Evolutionary conservation across 2,329 filamentous ascomycete genomes (phyloP).

Genomic region (Colletotrichum caudatum): DNA sequence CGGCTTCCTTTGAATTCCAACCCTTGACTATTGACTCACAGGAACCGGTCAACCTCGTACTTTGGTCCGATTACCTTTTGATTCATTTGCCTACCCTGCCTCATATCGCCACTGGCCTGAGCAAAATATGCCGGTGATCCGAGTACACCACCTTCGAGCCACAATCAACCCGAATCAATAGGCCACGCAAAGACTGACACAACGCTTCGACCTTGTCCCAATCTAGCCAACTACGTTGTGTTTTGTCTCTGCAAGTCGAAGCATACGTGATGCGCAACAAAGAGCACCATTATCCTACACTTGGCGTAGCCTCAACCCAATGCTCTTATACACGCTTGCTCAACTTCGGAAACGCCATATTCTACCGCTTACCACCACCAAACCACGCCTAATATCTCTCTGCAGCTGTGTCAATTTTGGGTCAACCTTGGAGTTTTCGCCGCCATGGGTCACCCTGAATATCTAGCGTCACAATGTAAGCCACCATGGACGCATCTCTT

Average conservation of each 20-base stretch:
- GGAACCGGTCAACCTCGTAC: background rate
- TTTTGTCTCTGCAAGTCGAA: background rate
- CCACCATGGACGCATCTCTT: constrained; percentile 69
- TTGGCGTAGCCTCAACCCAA: background rate
- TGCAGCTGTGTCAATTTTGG: background rate
- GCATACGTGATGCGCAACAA: background rate
- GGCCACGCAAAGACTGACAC: background rate
- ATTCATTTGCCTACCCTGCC: background rate
- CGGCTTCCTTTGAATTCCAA: background rate
- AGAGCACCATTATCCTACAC: background rate
- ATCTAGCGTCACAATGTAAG: background rate
- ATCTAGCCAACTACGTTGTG: too few relatives aligned
- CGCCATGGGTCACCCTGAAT: background rate
- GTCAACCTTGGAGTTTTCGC: too few relatives aligned
- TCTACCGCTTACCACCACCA: too few relatives aligned
- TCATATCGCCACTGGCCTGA: too few relatives aligned
- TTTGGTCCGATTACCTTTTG: background rate
- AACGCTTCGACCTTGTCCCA: too few relatives aligned
- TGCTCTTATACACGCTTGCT: too few relatives aligned
- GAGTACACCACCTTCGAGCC: background rate
- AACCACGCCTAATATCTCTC: background rate
- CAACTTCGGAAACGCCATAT: background rate
- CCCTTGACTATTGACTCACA: background rate
- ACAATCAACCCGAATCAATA: background rate
- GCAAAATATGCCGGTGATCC: background rate